Conservation (phyloP, 805 yeast species). For the Candida qinlingensis region DNA sequence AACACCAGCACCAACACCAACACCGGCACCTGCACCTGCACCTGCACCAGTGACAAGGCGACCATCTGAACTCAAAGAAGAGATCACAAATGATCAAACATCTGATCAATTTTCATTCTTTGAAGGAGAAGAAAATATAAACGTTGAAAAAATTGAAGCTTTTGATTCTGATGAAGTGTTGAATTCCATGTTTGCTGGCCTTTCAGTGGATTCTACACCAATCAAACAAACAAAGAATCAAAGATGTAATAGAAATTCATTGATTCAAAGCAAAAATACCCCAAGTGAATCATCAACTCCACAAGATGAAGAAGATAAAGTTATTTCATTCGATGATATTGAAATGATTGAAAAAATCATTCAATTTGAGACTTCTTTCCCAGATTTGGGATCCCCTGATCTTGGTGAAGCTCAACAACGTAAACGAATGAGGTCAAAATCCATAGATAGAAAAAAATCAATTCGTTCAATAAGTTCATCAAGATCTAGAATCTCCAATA, state of each 20-base stretch:
- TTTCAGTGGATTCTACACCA: slow-evolving; percentile 2
- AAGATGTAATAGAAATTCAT: too few relatives aligned
- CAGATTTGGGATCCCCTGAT: slow-evolving; percentile 25
- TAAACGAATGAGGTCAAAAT: slow-evolving; percentile 29
- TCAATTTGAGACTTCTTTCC: slow-evolving; percentile 36
- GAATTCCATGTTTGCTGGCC: slow-evolving; percentile 10
- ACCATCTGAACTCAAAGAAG: neutral
- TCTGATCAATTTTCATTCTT: slow-evolving; percentile 21
- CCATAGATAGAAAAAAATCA: slow-evolving; percentile 32
- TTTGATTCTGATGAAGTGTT: slow-evolving; percentile 13
- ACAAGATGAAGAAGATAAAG: slow-evolving; percentile 6
- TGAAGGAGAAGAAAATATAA: slow-evolving; percentile 23
- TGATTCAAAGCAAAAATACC: neutral
- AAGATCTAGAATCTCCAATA: slow-evolving; percentile 12
- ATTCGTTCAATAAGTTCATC: slow-evolving; percentile 26
- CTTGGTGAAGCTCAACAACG: slow-evolving; percentile 25
- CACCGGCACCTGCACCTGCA: too few relatives aligned
- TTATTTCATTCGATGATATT: slow-evolving; percentile 27
- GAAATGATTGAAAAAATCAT: slow-evolving; percentile 34
- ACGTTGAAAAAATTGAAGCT: slow-evolving; percentile 4
- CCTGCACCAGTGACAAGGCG: neutral
- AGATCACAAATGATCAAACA: neutral
- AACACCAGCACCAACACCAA: neutral
- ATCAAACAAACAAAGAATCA: neutral
- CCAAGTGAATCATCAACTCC: neutral